Conservation (phyloP, 1,139 yeast species). For the Debaryomyces robertsiae region DNA sequence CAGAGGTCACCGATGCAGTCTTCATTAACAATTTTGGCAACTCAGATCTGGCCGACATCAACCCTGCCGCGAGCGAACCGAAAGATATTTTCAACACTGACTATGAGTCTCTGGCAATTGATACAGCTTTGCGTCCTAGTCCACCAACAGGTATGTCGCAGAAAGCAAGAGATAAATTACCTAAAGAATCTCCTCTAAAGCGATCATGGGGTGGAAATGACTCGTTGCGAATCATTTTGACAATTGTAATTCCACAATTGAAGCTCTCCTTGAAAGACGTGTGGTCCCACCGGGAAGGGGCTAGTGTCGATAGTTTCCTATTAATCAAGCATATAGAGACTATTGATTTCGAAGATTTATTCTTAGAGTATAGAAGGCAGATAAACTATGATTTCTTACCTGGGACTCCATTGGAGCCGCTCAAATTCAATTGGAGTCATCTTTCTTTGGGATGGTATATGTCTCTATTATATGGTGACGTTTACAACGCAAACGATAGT, state of each 20-base stretch:
- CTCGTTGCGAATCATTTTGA: constrained; percentile 48
- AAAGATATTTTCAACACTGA: constrained; percentile 4
- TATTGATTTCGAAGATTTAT: constrained; percentile 27
- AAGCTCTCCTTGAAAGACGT: constrained; percentile 39
- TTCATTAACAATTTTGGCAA: constrained; percentile 13
- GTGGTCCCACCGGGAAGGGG: constrained; percentile 30
- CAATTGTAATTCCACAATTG: constrained; percentile 43
- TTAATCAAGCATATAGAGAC: constrained; percentile 45
- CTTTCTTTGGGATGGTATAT: constrained; percentile 78
- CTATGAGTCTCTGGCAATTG: constrained; percentile 21
- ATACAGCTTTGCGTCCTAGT: constrained; percentile 39
- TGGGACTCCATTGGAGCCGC: constrained; percentile 45
- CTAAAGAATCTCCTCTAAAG: constrained; percentile 50
- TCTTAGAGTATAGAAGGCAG: constrained; percentile 23
- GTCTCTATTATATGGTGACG: constrained; percentile 65
- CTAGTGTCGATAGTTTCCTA: constrained; percentile 32
- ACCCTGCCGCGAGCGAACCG: background rate
- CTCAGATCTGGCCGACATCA: constrained; percentile 7
- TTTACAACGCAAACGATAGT: constrained; percentile 50
- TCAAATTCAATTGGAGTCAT: constrained; percentile 62
- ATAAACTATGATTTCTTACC: constrained; percentile 41
- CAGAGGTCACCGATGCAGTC: constrained; percentile 13
- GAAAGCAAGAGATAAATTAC: constrained; percentile 60
- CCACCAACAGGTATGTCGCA: constrained; percentile 66
- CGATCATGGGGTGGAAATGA: constrained; percentile 65